phyloP scores from a whole-genome alignment of 2,329 filamentous ascomycete species.

The Botrytis cinerea region DNA sequence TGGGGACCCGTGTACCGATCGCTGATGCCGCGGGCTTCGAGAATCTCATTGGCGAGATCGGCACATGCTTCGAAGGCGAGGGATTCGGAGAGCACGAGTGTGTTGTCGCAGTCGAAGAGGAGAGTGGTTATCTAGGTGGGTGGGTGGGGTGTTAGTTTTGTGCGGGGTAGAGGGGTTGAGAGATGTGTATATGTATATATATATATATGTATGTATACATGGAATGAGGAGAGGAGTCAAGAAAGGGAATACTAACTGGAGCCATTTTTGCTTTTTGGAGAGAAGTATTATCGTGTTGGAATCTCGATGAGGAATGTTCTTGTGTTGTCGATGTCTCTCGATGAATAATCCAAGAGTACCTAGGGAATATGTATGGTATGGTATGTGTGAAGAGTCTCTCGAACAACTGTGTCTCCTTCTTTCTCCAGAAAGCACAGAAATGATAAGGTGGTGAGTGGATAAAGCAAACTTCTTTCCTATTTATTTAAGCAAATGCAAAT shows the following conservation, averaged over 20 bases:
- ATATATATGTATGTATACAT: neutral
- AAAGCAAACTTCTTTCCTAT: neutral
- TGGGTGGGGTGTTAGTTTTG: slow-evolving; percentile 1
- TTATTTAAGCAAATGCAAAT: neutral
- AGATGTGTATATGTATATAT: neutral
- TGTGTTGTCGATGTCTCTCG: neutral
- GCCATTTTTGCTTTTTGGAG: neutral
- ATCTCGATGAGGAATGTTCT: neutral
- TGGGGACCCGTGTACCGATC: slow-evolving; percentile 75
- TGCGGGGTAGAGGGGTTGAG: neutral
- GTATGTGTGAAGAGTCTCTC: neutral
- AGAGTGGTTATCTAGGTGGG: slow-evolving; percentile 64
- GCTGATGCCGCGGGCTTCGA: slow-evolving; percentile 62
- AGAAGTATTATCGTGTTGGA: neutral
- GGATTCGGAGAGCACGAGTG: slow-evolving; percentile 86
- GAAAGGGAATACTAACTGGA: neutral
- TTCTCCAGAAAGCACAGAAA: no score
- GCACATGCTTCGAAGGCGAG: slow-evolving; percentile 91
- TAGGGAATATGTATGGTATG: neutral
- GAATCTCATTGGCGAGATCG: slow-evolving; percentile 84
- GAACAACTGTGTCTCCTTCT: no score
- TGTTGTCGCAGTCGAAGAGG: slow-evolving; percentile 85
- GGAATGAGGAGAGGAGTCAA: neutral
- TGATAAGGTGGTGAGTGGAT: no score
- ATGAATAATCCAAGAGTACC: neutral